Conservation (phyloP, 2,329 filamentous ascomycete genomes). For the Cryoendolithus antarcticus region DNA sequence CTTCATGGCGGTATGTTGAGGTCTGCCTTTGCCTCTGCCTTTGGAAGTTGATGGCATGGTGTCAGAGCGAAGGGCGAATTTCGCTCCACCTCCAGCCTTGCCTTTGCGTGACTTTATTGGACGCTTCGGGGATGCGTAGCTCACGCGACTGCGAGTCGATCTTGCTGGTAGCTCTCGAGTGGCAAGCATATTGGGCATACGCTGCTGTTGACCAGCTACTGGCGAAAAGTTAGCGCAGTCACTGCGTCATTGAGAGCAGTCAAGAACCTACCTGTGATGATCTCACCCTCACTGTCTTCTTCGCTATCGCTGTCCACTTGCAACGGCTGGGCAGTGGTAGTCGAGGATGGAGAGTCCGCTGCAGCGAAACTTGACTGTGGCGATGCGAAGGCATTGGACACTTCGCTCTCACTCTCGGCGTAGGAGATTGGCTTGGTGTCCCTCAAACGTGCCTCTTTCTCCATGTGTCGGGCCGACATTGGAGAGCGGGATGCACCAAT, state of each 20-base stretch:
- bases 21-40: neutral
- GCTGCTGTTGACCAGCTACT: no score
- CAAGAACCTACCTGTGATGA: neutral
- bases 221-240: no score
- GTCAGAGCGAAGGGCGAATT: slow-evolving; percentile 9
- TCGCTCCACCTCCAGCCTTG: slow-evolving; percentile 3
- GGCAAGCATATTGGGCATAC: neutral
- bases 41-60: neutral
- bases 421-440: neutral
- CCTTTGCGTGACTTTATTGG: slow-evolving; percentile 4
- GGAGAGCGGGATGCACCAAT: slow-evolving; percentile 17
- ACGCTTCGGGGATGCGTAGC: slow-evolving; percentile 10
- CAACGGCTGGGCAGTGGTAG: neutral
- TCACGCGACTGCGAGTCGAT: slow-evolving; percentile 13
- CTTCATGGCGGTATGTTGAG: slow-evolving; percentile 8
- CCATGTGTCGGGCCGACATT: slow-evolving; percentile 15
- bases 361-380: no score
- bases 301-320: slow-evolving; percentile 8
- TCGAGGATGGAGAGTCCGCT: neutral
- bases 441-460: slow-evolving; percentile 5
- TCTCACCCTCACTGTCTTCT: slow-evolving; percentile 7
- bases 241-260: no score
- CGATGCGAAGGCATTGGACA: neutral
- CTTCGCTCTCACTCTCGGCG: neutral
- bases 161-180: slow-evolving; percentile 16